Conservation (phyloP, 2,329 filamentous ascomycete genomes). For the Pyricularia sp. region DNA sequence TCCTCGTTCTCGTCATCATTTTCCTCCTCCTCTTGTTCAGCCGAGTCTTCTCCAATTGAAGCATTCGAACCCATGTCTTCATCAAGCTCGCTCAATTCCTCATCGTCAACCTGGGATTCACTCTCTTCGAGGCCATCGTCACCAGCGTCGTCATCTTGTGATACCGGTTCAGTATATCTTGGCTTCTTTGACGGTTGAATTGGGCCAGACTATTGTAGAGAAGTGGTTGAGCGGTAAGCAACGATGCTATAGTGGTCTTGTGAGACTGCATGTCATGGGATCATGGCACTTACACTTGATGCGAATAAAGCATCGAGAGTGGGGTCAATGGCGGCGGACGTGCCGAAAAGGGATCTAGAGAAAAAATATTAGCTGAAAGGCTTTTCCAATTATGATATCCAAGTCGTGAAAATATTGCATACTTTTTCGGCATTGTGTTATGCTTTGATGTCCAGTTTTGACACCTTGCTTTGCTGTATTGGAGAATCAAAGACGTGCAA, state of each 20-base stretch:
- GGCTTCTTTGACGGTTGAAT: conserved; percentile 34
- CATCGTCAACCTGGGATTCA: conserved; percentile 21
- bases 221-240: not conserved
- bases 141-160: conserved; percentile 5
- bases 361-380: not conserved
- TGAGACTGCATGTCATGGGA: not conserved
- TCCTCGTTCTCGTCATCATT: conserved; percentile 19
- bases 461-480: not conserved
- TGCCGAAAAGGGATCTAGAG: conserved; percentile 18
- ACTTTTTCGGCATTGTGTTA: not conserved
- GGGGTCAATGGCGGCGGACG: conserved; percentile 50
- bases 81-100: conserved; percentile 14
- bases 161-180: conserved; percentile 27
- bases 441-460: not conserved
- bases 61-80: conserved; percentile 23
- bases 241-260: not conserved
- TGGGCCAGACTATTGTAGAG: conserved; percentile 35
- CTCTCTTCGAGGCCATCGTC: conserved; percentile 8
- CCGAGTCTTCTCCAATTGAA: conserved; percentile 11
- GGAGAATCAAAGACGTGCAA: not conserved
- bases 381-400: not conserved
- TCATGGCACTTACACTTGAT: conserved; percentile 52
- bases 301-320: conserved; percentile 61
- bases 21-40: conserved; percentile 35
- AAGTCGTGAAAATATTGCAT: not conserved